Conservation (phyloP, 345 rosid genomes). For the Gossypium raimondii region DNA sequence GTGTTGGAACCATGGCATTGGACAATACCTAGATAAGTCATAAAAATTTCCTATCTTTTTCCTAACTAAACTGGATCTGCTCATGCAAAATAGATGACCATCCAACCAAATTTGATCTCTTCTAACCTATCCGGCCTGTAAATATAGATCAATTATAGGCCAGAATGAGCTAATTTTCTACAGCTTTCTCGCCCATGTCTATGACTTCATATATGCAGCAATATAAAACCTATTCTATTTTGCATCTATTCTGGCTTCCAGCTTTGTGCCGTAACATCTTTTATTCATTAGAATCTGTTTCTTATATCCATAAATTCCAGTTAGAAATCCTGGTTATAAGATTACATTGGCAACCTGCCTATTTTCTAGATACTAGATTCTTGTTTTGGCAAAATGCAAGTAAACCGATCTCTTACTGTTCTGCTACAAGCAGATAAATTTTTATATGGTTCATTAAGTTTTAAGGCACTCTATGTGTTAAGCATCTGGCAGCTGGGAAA, state of each 20-base stretch:
- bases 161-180: neutral
- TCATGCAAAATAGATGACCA: neutral
- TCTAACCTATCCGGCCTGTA: neutral
- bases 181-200: neutral
- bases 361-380: neutral
- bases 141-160: slow-evolving; percentile 1
- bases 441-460: neutral
- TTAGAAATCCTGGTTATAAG: neutral
- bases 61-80: neutral
- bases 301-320: neutral
- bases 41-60: neutral
- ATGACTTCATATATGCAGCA: neutral
- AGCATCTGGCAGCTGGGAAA: slow-evolving; percentile 40
- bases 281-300: neutral
- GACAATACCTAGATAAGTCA: neutral
- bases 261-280: neutral
- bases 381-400: neutral
- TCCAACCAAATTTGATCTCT: slow-evolving; percentile 6
- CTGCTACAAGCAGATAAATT: neutral
- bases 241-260: neutral
- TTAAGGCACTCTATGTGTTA: neutral
- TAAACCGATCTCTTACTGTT: neutral
- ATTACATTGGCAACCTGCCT: neutral
- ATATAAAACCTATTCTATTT: neutral
- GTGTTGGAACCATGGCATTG: slow-evolving; percentile 2